phyloP scores from a whole-genome alignment of 352 stramenopile genomes.

The Phytophthora idaei region DNA sequence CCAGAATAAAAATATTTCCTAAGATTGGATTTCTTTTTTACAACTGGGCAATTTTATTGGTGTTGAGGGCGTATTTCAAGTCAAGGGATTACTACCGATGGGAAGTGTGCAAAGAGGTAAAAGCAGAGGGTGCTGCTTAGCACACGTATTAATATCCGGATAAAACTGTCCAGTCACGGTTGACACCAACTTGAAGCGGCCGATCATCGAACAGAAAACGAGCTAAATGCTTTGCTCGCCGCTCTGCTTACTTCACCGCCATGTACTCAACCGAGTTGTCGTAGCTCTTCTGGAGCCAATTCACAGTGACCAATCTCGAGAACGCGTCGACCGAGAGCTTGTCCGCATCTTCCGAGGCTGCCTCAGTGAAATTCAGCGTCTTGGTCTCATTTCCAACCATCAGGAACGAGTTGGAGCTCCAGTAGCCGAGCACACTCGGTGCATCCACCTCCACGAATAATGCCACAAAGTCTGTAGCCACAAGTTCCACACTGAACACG shows the following conservation, averaged over 20 bases:
- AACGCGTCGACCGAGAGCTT: constrained; percentile 43
- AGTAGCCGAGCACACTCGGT: constrained; percentile 55
- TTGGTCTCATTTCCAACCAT: constrained; percentile 66
- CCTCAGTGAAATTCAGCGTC: constrained; percentile 52
- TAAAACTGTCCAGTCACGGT: no score
- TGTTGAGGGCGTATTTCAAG: neutral
- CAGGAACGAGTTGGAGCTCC: constrained; percentile 76
- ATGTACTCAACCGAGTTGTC: constrained; percentile 26
- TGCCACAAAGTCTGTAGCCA: constrained; percentile 57
- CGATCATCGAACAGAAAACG: constrained; percentile 17
- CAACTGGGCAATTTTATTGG: neutral
- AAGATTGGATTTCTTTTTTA: neutral
- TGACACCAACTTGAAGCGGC: constrained; percentile 20
- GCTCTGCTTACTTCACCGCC: constrained; percentile 16
- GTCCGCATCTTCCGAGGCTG: constrained; percentile 12
- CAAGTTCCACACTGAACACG: constrained; percentile 54
- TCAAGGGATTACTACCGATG: no score
- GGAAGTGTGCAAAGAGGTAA: no score
- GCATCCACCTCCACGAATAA: constrained; percentile 80
- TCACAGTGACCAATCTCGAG: constrained; percentile 45
- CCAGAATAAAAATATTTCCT: neutral
- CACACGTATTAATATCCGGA: no score
- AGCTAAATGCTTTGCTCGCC: constrained; percentile 8
- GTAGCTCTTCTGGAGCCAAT: constrained; percentile 80
- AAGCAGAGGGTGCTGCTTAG: neutral